These are phyloP conservation scores for Jacaranda copaia DNA, from an alignment of 257 asterid species.

Conservation along the genomic window DNA sequence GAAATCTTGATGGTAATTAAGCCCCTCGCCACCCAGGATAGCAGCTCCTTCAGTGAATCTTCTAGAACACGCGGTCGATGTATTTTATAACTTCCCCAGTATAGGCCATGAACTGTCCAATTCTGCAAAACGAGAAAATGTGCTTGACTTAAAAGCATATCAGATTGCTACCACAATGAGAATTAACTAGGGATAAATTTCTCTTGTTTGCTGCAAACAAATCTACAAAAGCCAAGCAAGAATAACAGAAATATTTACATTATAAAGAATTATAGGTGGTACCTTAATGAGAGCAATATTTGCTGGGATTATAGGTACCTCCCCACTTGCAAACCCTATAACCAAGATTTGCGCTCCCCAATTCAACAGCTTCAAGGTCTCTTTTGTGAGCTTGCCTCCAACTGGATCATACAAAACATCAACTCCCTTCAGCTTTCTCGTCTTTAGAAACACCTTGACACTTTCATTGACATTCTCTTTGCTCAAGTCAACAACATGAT, in stretches of 20 bases:
- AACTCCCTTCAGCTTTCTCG: constrained; percentile 81
- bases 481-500: constrained; percentile 83
- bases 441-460: constrained; percentile 75
- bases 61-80: constrained; percentile 70
- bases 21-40: constrained; percentile 86
- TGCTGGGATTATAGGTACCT: constrained; percentile 83
- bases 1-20: constrained; percentile 72
- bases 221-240: constrained; percentile 6
- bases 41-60: constrained; percentile 83
- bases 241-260: not conserved
- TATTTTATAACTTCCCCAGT: constrained; percentile 90
- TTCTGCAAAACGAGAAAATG: constrained; percentile 53
- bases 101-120: constrained; percentile 95
- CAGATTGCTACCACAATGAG: constrained; percentile 8
- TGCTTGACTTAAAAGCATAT: constrained; percentile 1
- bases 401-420: constrained; percentile 98
- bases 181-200: not conserved
- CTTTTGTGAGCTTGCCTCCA: constrained; percentile 92
- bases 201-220: constrained; percentile 3
- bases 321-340: constrained; percentile 97
- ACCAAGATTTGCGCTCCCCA: constrained; percentile 97
- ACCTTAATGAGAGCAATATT: constrained; percentile 98
- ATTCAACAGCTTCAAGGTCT: constrained; percentile 72
- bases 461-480: constrained; percentile 72
- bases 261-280: constrained; percentile 24